Evolutionary conservation across 495 filamentous ascomycete genomes (phyloP).

Genomic region (Neurospora sp.): DNA sequence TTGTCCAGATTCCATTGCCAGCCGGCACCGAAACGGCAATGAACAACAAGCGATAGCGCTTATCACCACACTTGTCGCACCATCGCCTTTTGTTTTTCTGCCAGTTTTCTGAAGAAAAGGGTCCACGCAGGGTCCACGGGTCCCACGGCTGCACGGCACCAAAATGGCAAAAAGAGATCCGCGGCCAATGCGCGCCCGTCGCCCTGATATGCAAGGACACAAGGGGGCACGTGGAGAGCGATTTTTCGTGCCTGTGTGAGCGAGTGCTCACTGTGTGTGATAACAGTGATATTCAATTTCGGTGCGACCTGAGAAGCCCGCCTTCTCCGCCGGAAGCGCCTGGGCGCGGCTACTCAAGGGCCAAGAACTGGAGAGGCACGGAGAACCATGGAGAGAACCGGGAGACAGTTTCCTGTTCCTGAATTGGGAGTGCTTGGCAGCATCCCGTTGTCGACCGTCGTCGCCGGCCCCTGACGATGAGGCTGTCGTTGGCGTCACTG

Average conservation of each 20-base stretch:
- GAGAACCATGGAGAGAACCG: not conserved
- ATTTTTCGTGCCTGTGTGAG: slow-evolving; percentile 2
- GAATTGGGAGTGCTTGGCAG: not conserved
- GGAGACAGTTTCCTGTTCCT: not conserved
- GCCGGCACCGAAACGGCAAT: not conserved
- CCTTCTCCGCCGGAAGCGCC: not conserved
- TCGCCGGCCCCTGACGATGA: not conserved
- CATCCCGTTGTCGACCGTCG: not conserved
- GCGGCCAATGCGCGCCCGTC: not conserved
- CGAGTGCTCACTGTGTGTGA: not conserved
- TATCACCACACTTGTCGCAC: not conserved
- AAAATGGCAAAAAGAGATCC: not conserved
- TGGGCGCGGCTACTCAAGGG: not conserved
- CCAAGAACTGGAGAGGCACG: not conserved
- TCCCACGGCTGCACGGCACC: not conserved
- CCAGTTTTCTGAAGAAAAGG: not conserved
- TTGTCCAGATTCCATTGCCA: not conserved
- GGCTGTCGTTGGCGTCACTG: not conserved
- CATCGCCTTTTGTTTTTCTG: not conserved
- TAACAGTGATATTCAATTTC: not conserved
- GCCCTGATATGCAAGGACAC: not conserved
- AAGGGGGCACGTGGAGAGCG: slow-evolving; percentile 11
- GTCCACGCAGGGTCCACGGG: not conserved
- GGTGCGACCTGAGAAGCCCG: not conserved
- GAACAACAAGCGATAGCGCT: not conserved